Base-by-base conservation (phyloP, 2,329 filamentous ascomycete genomes). In the Bimuria novae-zelandiae region DNA sequence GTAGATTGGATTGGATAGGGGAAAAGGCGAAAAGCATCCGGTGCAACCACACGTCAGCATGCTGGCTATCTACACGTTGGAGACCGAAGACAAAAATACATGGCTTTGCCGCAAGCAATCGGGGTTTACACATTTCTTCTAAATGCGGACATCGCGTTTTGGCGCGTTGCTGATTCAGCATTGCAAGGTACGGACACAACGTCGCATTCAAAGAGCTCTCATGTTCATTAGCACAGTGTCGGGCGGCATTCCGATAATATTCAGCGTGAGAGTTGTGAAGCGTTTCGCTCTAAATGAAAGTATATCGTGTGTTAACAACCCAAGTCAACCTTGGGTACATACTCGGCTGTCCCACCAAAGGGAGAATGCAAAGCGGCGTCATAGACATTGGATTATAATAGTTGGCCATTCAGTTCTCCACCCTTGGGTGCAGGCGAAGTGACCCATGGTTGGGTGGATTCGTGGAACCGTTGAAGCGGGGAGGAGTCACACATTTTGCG, bases 1-100 rank as follows among this genome's bases (percentile, higher is more conserved):
- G 58, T 35, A 30, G 55, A 64, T 57, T 59, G 58, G 55, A 64
- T 58, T 62, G n/a, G 8, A 36, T 36, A 52, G 62, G 65, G 44
- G 17, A 39, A 17, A 21, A 37, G 43, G 22, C 43, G 33, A 32
- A 30, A 41, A 36, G 41, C 21, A 33, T 32, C 22, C 49, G 60
- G 54, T 60, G 47, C 49, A 52, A 10, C 47, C 30, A 44, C 14
- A 41, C 35, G 46, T 45, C 40, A 52, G 55, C 57, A 39, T 54
- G 23, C 33, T 19, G 39, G 22, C 29, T 33, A 16, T 51, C 55
- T 62, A 60, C 65, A 64, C 66, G 23, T 14, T 57, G 53, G 32
- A 41, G 29, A 36, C 47, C 42, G 47, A 47, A 47, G 4, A 42
- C 50, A 49, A 25, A 47, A 51, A 54, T 40, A 58, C 48, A 49